A percentile compares a stretch with the other conserved stretches of the same genome.
These are phyloP conservation scores for Kuraishia hungarica DNA, from an alignment of 805 yeast genomes.

Conservation along the genomic window DNA sequence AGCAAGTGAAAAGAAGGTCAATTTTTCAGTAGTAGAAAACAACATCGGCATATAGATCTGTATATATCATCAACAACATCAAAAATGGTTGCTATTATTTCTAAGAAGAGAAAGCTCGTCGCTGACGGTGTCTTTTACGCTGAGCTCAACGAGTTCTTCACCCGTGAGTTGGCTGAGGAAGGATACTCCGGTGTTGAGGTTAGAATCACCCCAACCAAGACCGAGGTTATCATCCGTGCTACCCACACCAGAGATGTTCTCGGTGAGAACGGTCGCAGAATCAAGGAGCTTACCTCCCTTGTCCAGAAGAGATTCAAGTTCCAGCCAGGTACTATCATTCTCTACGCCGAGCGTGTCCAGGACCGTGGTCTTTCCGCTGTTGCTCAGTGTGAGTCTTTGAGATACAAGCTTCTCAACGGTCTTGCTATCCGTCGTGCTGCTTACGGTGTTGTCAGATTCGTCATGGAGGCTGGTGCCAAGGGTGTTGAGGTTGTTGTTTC, in stretches of 20 bases:
- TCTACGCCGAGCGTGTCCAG: constrained; percentile 98
- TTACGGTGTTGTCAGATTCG: constrained; percentile 99
- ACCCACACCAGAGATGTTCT: constrained; percentile 97
- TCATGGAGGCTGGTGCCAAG: constrained; percentile 99
- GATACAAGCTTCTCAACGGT: constrained; percentile 97
- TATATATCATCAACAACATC: not conserved
- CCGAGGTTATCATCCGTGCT: constrained; percentile 98
- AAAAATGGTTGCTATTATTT: constrained; percentile 45
- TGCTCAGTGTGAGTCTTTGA: constrained; percentile 98
- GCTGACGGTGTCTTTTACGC: constrained; percentile 99
- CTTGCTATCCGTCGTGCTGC: constrained; percentile 99
- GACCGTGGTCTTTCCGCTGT: constrained; percentile 99
- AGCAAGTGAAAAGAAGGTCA: not conserved
- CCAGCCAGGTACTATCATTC: constrained; percentile 85
- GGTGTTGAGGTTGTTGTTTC: constrained; percentile 99
- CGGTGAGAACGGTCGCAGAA: constrained; percentile 99
- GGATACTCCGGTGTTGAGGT: constrained; percentile 99
- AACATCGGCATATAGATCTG: not conserved
- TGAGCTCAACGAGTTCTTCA: constrained; percentile 99
- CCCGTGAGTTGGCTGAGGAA: constrained; percentile 99
- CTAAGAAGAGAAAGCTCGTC: constrained; percentile 98
- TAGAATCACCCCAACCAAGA: constrained; percentile 95
- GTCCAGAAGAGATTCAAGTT: constrained; percentile 98
- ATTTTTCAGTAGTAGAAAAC: not conserved
- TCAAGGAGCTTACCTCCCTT: constrained; percentile 95